Base-by-base conservation (phyloP, 176 grass and related monocot genomes). In the Microstegium vimineum region DNA sequence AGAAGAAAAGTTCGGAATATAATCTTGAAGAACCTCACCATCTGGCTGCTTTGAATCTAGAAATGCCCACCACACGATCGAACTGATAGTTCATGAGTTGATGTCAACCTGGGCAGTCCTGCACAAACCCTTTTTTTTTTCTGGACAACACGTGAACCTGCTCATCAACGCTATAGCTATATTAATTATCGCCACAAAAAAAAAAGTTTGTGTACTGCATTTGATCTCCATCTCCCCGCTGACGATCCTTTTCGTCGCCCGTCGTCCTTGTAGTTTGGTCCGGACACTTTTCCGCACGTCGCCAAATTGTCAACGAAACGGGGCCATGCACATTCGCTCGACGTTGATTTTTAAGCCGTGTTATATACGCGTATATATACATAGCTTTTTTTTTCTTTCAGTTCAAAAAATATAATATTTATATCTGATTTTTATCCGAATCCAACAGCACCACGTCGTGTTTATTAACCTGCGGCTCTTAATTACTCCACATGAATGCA, bases 271-370 rank as follows among this genome's bases (percentile, higher is more conserved):
- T 35, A 64, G 56, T 70, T 69, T 62, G 62, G 40, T 81, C 77
- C 31, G 38, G 5, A 34, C 45, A 51, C 71, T 71, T n/a, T 89
- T 13, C 22, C 27, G 43, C 64, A 35, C 57, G 36, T 81, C 46
- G 8, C 37, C 17, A 86, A 77, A 46, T 82, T 71, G 78, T 85
- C 87, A 84, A 66, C 83, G 56, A 66, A 65, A 69, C 3, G 75
- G 77, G 71, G n/a, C n/a, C 69, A 41, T 45, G 51, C 8, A 62
- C 36, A 76, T 71, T 61, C 32, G 13, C 18, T 79, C 10, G 80
- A 73, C 49, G 66, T 59, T 59, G 81, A 83, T 88, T 27, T 72
- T 16, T 43, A 67, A 61, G 3, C 57, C 76, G 38, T 49, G 40
- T 25, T 26, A 47, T 17, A 47, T 41, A 43, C 4, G n/a, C n/a